Conservation (phyloP, 305 asterid species). For the Petunia hybrid region DNA sequence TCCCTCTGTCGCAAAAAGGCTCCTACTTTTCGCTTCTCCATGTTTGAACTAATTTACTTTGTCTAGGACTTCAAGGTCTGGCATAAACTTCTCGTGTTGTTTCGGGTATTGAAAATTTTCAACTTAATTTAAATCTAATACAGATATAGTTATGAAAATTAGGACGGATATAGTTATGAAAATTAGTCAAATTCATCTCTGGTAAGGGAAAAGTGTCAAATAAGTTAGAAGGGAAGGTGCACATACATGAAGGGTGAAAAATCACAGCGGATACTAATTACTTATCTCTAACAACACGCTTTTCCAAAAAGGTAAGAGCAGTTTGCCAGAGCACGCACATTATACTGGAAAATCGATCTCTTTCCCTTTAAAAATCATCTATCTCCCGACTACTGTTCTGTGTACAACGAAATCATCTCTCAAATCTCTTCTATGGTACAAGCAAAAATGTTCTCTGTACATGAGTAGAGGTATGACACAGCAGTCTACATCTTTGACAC, state of each 20-base stretch:
- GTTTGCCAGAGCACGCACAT: neutral
- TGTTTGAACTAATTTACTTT: neutral
- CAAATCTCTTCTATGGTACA: slow-evolving; percentile 32
- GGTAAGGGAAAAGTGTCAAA: neutral
- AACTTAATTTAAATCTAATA: neutral
- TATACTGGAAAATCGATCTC: slow-evolving; percentile 13
- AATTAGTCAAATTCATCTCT: neutral
- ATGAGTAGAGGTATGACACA: slow-evolving; percentile 15
- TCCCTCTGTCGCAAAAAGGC: neutral
- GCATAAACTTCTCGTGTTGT: neutral
- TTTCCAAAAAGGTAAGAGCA: neutral
- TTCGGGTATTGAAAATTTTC: neutral
- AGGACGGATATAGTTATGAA: neutral
- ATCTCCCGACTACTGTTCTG: slow-evolving; percentile 7
- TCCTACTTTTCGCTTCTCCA: neutral
- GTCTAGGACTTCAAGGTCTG: neutral
- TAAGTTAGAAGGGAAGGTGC: neutral
- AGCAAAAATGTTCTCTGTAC: slow-evolving; percentile 30
- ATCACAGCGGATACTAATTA: neutral
- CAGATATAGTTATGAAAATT: neutral
- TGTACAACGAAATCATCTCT: slow-evolving; percentile 30
- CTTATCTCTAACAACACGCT: neutral
- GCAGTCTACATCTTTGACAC: slow-evolving; percentile 3
- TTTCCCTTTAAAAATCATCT: neutral
- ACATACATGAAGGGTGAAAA: neutral